A percentile compares a stretch with the other conserved stretches of the same genome.
Evolutionary conservation across 2,329 filamentous ascomycete genomes (phyloP).

Genomic region (Claviceps sp.): DNA sequence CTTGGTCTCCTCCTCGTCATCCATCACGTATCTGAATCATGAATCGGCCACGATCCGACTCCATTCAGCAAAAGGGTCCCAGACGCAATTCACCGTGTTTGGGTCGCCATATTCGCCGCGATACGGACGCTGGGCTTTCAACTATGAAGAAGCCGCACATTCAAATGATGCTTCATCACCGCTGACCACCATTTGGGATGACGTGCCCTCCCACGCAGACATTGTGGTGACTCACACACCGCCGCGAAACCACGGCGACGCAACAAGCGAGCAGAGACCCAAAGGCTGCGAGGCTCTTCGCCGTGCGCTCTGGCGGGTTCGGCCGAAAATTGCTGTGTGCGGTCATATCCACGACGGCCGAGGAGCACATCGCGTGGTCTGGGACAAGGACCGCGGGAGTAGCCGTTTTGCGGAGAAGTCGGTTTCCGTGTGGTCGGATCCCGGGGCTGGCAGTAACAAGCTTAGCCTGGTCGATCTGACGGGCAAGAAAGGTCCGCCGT

Average conservation of each 20-base stretch:
- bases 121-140: constrained; percentile 51
- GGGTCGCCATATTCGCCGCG: constrained; percentile 55
- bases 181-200: constrained; percentile 40
- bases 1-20: constrained; percentile 38
- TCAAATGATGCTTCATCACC: constrained; percentile 5
- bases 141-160: constrained; percentile 31
- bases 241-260: constrained; percentile 45
- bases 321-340: constrained; percentile 53
- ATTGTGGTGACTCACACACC: constrained; percentile 62
- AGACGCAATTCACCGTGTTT: constrained; percentile 51
- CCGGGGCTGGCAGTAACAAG: constrained; percentile 40
- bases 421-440: constrained; percentile 43
- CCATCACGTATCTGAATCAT: constrained; percentile 54
- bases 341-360: constrained; percentile 60
- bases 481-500: constrained; percentile 19
- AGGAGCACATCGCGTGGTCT: constrained; percentile 48
- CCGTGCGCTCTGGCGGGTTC: constrained; percentile 42
- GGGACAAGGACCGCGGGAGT: constrained; percentile 34
- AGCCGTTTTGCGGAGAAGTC: constrained; percentile 30
- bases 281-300: constrained; percentile 49
- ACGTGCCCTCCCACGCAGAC: constrained; percentile 47
- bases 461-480: constrained; percentile 51
- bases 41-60: constrained; percentile 40
- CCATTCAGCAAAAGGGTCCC: constrained; percentile 37
- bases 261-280: constrained; percentile 22